These are phyloP conservation scores for Trypanosoma caninum DNA, from an alignment of 208 protist species.

Conservation along the genomic window DNA sequence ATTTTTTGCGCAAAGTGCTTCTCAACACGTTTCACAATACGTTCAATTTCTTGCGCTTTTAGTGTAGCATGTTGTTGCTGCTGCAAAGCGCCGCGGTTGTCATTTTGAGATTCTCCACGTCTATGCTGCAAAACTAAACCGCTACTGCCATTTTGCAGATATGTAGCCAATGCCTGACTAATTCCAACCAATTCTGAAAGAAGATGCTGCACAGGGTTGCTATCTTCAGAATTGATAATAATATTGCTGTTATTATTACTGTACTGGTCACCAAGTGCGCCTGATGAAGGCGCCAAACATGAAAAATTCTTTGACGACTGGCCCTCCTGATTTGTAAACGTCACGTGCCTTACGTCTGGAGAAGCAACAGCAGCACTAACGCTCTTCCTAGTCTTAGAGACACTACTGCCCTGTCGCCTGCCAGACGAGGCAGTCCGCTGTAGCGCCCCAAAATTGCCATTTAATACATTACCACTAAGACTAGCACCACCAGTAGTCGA, in stretches of 20 bases:
- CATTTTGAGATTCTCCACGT: background rate
- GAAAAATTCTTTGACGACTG: too few species aligned
- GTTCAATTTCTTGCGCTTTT: slow-evolving; percentile 76
- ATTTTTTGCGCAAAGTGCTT: slow-evolving; percentile 62
- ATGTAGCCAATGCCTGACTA: slow-evolving; percentile 56
- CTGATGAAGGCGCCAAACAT: background rate
- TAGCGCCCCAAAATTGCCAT: background rate
- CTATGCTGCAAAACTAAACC: background rate
- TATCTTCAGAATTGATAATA: background rate
- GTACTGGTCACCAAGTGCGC: background rate
- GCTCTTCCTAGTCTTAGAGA: too few species aligned
- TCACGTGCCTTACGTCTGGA: background rate
- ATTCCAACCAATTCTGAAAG: slow-evolving; percentile 62
- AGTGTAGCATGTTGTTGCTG: slow-evolving; percentile 39
- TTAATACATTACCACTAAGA: too few species aligned
- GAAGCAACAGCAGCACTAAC: background rate
- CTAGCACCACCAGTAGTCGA: background rate
- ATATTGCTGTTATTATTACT: background rate
- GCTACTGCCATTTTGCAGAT: slow-evolving; percentile 43
- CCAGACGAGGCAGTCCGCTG: background rate
- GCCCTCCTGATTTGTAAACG: background rate
- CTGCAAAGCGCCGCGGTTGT: background rate
- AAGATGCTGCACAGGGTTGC: slow-evolving; percentile 43
- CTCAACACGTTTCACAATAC: slow-evolving; percentile 79
- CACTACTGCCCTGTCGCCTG: background rate